phyloP scores from a whole-genome alignment of 768 basidiomycete genomes.

The Hydnomerulius pinastri region DNA sequence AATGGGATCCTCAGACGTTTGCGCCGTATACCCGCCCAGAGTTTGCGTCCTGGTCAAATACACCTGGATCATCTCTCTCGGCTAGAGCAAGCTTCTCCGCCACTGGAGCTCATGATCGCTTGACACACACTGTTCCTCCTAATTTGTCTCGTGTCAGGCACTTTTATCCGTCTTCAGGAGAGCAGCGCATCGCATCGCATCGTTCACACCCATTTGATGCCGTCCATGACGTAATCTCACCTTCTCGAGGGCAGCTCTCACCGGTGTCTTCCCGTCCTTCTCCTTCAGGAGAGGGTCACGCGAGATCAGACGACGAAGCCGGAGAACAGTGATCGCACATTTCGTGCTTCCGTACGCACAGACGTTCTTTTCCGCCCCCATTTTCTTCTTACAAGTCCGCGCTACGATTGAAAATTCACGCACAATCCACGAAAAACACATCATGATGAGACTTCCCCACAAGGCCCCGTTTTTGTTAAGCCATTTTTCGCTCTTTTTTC shows the following conservation, averaged over 20 bases:
- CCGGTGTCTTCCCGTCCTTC: slow-evolving; percentile 17
- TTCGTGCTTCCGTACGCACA: slow-evolving; percentile 19
- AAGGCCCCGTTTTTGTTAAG: not conserved
- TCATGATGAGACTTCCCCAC: slow-evolving; percentile 20
- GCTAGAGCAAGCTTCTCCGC: slow-evolving; percentile 22
- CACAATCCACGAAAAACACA: slow-evolving; percentile 21
- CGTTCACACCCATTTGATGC: slow-evolving; percentile 14
- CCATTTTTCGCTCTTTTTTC: not conserved
- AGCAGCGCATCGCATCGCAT: slow-evolving; percentile 9
- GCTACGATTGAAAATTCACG: slow-evolving; percentile 26
- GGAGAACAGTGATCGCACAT: slow-evolving; percentile 16
- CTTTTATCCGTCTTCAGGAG: slow-evolving; percentile 14
- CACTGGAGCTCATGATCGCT: slow-evolving; percentile 16
- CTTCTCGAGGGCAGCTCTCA: slow-evolving; percentile 18
- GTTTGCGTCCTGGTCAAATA: slow-evolving; percentile 33
- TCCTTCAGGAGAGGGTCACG: slow-evolving; percentile 11
- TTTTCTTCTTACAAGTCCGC: slow-evolving; percentile 1
- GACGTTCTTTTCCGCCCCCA: not conserved
- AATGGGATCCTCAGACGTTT: slow-evolving; percentile 56
- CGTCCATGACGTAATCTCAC: slow-evolving; percentile 16
- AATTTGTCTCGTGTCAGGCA: slow-evolving; percentile 13
- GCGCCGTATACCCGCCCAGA: slow-evolving; percentile 38
- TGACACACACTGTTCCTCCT: slow-evolving; percentile 7
- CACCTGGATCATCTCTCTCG: slow-evolving; percentile 40
- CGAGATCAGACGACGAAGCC: slow-evolving; percentile 21